Evolutionary conservation across 1,139 yeast genomes (phyloP).

Genomic region (Protomyces arabidopsidicola): DNA sequence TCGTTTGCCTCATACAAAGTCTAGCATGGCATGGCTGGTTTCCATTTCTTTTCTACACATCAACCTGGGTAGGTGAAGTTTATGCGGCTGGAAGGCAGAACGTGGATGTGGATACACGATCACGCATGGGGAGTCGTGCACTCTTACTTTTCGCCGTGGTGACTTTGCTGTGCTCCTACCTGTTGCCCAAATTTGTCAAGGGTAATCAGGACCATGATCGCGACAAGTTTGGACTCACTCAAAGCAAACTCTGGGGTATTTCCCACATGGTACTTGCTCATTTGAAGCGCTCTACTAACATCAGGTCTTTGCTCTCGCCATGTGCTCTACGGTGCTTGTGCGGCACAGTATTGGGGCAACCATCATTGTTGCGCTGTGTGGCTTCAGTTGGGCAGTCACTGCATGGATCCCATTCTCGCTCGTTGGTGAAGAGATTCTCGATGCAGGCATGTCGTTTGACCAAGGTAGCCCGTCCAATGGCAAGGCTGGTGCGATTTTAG

Average conservation of each 20-base stretch:
- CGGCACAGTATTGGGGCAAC: constrained; percentile 38
- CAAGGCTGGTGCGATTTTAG: constrained; percentile 27
- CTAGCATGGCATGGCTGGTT: constrained; percentile 51
- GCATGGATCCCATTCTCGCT: constrained; percentile 46
- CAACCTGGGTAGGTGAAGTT: constrained; percentile 46
- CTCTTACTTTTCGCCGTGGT: constrained; percentile 41
- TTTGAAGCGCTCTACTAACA: constrained; percentile 40
- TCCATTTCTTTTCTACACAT: constrained; percentile 50
- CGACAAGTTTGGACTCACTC: constrained; percentile 12
- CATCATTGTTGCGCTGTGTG: constrained; percentile 39
- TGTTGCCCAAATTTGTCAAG: constrained; percentile 32
- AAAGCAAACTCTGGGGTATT: constrained; percentile 8
- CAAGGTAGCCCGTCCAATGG: constrained; percentile 17
- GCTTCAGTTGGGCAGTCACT: constrained; percentile 44
- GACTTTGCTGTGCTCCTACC: constrained; percentile 39
- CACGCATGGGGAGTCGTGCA: constrained; percentile 38
- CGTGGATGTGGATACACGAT: constrained; percentile 31
- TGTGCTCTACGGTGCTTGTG: constrained; percentile 38
- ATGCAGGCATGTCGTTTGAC: constrained; percentile 6
- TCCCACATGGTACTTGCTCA: constrained; percentile 21
- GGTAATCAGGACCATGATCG: not conserved
- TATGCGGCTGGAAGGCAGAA: constrained; percentile 35
- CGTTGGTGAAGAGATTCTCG: constrained; percentile 41
- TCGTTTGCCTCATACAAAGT: constrained; percentile 47
- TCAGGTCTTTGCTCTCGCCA: constrained; percentile 40